Conservation (phyloP, 2,329 filamentous ascomycete genomes). For the Colletotrichum zoysiae region DNA sequence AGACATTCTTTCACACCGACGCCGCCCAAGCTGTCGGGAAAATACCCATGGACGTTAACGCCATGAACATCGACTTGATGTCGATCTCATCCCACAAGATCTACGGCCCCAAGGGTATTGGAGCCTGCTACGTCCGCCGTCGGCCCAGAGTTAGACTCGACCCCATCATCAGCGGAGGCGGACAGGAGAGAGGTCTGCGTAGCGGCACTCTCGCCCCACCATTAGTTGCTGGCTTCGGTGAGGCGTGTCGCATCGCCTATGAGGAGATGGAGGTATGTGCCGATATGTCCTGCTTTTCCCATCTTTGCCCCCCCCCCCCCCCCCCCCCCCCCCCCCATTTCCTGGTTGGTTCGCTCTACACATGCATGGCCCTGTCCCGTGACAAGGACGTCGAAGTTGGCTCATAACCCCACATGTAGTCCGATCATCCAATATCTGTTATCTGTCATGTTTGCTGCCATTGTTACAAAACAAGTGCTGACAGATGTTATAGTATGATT, state of each 20-base stretch:
- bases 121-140: constrained; percentile 94
- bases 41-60: constrained; percentile 95
- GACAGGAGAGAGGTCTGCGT: constrained; percentile 93
- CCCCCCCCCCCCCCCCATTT: constrained; percentile 37
- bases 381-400: constrained; percentile 71
- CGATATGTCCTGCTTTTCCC: constrained; percentile 28
- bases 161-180: constrained; percentile 95
- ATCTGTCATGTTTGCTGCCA: neutral
- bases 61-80: constrained; percentile 98
- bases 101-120: constrained; percentile 97
- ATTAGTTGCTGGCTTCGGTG: constrained; percentile 91
- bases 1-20: constrained; percentile 98
- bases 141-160: constrained; percentile 94
- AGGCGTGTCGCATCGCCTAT: constrained; percentile 91
- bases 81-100: constrained; percentile 99
- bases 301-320: constrained; percentile 31
- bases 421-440: constrained; percentile 34
- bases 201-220: constrained; percentile 94
- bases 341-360: constrained; percentile 77
- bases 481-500: constrained; percentile 78
- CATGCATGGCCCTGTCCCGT: constrained; percentile 88
- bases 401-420: constrained; percentile 77
- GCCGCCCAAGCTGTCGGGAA: constrained; percentile 98
- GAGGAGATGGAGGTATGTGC: constrained; percentile 88
- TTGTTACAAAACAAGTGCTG: constrained; percentile 21